Base-by-base conservation (phyloP, 345 rosid species). In the Arabis hirsuta region DNA sequence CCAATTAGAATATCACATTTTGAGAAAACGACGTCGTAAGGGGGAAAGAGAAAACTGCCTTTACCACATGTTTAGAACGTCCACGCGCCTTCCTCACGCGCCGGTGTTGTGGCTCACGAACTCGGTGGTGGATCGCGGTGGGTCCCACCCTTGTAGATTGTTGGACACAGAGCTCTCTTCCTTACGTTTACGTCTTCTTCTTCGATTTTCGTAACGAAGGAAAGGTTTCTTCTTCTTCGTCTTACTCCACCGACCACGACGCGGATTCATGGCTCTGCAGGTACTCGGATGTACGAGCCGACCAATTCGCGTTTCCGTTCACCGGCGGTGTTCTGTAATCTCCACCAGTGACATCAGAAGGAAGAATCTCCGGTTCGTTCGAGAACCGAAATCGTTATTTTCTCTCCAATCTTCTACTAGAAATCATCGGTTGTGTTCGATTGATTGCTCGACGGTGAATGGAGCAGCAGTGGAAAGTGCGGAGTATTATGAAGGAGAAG, bases 401-500 rank as follows among this genome's bases (percentile, higher is more conserved):
- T 55, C 67, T 4, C 67, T 74, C 38, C 66, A 67, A 24, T 79
- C 75, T 19, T 42, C 34, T 0, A 5, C 0, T 26, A 55, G 62
- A 43, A 69, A 29, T 2, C n/a, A 12, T 44, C 72, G 56, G 22
- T 43, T 79, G 13, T 8, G 43, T 74, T 74, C 81, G 61, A 45
- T 79, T 24, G 79, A 78, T 19, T 84, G 86, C 76, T 81, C 88
- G 48, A 80, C 89, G 26, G 66, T 87, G 8, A 90, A 88, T 31
- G 96, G 93, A 72, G 81, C 82, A 62, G 76, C 85, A 7, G 76
- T 81, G 16, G 80, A 80, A 60, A 77, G 68, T 61, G 43, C 69
- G 19, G 77, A 80, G 5, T 64, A 73, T 34, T 59, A 55, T 6
- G 80, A 79, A 53, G 79, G 48, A 62, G 87, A 69, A 62, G 84